Base-by-base conservation (phyloP, 1,139 yeast genomes). In the Torulaspora pretoriensis region DNA sequence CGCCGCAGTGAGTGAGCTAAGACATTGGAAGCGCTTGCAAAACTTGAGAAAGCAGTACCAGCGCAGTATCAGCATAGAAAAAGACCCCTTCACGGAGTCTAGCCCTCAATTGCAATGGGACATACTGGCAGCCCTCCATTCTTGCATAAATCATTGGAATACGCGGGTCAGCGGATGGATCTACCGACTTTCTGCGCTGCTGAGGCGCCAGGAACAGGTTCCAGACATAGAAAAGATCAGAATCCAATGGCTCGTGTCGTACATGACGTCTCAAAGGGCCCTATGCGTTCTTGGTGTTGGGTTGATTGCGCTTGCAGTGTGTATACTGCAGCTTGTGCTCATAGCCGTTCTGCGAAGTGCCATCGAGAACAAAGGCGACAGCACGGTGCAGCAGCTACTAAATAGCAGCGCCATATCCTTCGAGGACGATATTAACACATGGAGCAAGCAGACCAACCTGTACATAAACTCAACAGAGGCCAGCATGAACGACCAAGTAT, bases 401-500 rank as follows among this genome's bases (percentile, higher is more conserved):
- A 46, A 47, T 10, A 40, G 42, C 16, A 33, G 49, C 4, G 32
- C 38, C 1, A 28, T 33, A 34, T 42, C 45, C 10, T 32, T 48
- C 9, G 41, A 48, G 17, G 42, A 43, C 8, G 60, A 51, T 26
- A 41, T 61, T 29, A 38, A 45, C 0, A 49, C 53, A 3, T 83
- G 90, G 90, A 65, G 75, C 0, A 61, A 64, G 33, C 65, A 71
- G 17, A 75, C 85, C 0, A 83, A 83, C 54, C 45, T 44, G 1
- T 74, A 74, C 43, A 64, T 83, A 9, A 50, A 56, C 8, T 47
- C 55, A 1, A 69, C 75, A 8, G 78, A 86, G 59, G 42, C 51
- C 0, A 60, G 62, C 3, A 64, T 89, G 30, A 90, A 90, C 61
- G 65, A 72, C 4, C 77, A 82, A 34, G 53, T 88, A 14, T 78